Base-by-base conservation (phyloP, 768 basidiomycete genomes). In the Lactarius evosmus region DNA sequence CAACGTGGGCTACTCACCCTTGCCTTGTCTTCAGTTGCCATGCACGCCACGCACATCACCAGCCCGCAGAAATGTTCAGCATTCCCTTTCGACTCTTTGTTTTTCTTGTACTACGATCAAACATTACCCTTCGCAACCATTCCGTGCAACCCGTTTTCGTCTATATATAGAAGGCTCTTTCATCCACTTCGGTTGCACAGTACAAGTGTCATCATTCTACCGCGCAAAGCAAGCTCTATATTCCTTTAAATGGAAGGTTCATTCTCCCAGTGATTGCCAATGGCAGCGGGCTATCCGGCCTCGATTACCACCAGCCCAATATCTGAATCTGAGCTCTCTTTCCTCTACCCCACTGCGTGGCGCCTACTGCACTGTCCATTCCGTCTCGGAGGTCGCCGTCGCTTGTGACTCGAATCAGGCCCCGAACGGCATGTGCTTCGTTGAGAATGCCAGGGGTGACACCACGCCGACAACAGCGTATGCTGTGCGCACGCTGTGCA, bases 161-260 rank as follows among this genome's bases (percentile, higher is more conserved):
- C 64, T 52, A 61, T 61, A 65, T 65, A 51, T 61, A 65, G 64
- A 61, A 41, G 27, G 22, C 38, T 54, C 59, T 65, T 65, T 65
- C 64, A 65, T 65, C 64, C 55, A 55, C 33, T 65, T 61, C 49
- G 50, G 59, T 40, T 49, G 22, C 30, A 7, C n/a, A 7, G 51
- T 17, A 51, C 40, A n/a, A 29, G 9, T 50, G 22, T 46, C 33
- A 55, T 19, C 54, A 51, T 25, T 49, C 25, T 49, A 56, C 38
- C 49, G 38, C 55, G 29, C 55, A 62, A 49, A 19, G 46, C 16
- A 16, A 51, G 27, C 50, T 34, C 46, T 27, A 51, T 22, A 32
- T 14, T 49, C 54, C 59, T 38, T 22, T 40, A 44, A 56, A 38
- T 61, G 33, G 55, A 51, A 56, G 38, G 55, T 44, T 65, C 38